Percentiles rank a stretch among this genome's conserved stretches.
Conservation (phyloP, 805 yeast genomes). For the Cephaloascus fragrans region DNA sequence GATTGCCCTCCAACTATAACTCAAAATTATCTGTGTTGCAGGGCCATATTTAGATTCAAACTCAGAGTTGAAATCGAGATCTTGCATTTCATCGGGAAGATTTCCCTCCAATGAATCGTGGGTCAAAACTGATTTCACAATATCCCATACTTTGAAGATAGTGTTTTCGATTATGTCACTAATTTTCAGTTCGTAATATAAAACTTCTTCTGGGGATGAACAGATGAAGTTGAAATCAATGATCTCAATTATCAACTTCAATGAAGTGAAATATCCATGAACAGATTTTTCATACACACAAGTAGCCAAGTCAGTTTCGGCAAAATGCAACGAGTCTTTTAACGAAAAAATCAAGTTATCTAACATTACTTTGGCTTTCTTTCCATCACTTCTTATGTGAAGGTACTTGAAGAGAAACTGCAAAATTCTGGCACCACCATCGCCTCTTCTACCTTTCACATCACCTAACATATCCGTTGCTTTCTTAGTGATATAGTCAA, state of each 20-base stretch:
- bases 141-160: slow-evolving; percentile 28
- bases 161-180: slow-evolving; percentile 11
- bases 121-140: slow-evolving; percentile 38
- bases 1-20: slow-evolving; percentile 75
- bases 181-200: slow-evolving; percentile 2
- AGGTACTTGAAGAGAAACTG: slow-evolving; percentile 36
- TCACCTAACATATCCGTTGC: slow-evolving; percentile 20
- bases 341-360: slow-evolving; percentile 20
- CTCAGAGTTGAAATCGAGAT: too few species aligned
- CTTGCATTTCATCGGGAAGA: slow-evolving; percentile 28
- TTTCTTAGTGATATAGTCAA: slow-evolving; percentile 10
- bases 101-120: slow-evolving; percentile 69
- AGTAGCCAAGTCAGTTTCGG: slow-evolving; percentile 20
- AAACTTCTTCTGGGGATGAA: neutral
- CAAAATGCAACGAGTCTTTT: slow-evolving; percentile 18
- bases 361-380: slow-evolving; percentile 15
- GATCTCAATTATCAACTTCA: slow-evolving; percentile 33
- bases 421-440: slow-evolving; percentile 67
- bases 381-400: slow-evolving; percentile 8
- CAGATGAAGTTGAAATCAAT: slow-evolving; percentile 1
- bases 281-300: slow-evolving; percentile 43
- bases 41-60: slow-evolving; percentile 20
- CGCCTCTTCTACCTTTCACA: slow-evolving; percentile 55
- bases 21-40: slow-evolving; percentile 38
- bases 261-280: slow-evolving; percentile 63